These are phyloP conservation scores for Phytopythium litorale DNA, from an alignment of 352 stramenopile genomes.

Conservation along the genomic window DNA sequence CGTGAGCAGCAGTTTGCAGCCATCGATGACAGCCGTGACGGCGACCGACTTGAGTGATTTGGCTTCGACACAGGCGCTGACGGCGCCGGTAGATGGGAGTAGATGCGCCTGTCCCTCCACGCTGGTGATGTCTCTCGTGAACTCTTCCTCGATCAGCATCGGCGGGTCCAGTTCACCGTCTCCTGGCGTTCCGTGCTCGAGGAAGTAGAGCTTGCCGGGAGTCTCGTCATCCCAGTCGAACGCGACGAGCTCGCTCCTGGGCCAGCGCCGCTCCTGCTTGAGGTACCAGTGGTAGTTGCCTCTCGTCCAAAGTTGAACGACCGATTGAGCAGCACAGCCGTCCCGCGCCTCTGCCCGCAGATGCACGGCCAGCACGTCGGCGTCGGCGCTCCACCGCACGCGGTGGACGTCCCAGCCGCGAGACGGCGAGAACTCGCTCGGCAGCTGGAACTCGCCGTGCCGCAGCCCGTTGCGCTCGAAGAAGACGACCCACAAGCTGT, in stretches of 20 bases:
- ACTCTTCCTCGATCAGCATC: slow-evolving; percentile 43
- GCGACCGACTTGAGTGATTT: slow-evolving; percentile 20
- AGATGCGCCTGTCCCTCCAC: slow-evolving; percentile 9
- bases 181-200: slow-evolving; percentile 10
- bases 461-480: slow-evolving; percentile 82
- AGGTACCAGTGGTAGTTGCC: slow-evolving; percentile 87
- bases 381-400: slow-evolving; percentile 62
- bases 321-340: slow-evolving; percentile 2
- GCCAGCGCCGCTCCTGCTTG: slow-evolving; percentile 55
- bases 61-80: neutral
- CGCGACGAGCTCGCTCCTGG: slow-evolving; percentile 15
- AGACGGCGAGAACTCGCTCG: slow-evolving; percentile 26
- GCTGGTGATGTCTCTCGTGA: slow-evolving; percentile 40
- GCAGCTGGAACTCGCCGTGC: slow-evolving; percentile 73
- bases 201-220: slow-evolving; percentile 30
- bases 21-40: slow-evolving; percentile 57
- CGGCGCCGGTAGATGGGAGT: neutral
- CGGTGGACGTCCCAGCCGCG: slow-evolving; percentile 18
- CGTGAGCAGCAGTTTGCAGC: slow-evolving; percentile 55
- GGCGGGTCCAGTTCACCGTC: slow-evolving; percentile 2
- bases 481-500: slow-evolving; percentile 64
- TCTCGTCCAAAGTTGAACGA: slow-evolving; percentile 69
- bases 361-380: slow-evolving; percentile 64
- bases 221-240: slow-evolving; percentile 61
- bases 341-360: slow-evolving; percentile 10